Base-by-base conservation (phyloP, 2,329 filamentous ascomycete genomes). In the Metarhizium rileyi region DNA sequence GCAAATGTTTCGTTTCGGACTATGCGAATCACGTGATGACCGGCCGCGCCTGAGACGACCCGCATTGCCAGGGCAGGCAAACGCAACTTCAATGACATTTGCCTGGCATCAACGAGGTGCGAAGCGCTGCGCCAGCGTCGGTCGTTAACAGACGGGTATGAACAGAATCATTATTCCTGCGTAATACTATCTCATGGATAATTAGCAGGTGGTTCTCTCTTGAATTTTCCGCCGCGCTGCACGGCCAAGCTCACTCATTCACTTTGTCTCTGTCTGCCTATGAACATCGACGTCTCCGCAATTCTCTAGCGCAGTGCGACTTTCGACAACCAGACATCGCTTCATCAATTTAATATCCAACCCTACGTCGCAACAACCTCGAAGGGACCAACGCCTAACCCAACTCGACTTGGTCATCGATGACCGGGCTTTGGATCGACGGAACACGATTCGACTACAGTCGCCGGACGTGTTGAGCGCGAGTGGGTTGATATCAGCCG, bases 261-360 rank as follows among this genome's bases (percentile, higher is more conserved):
- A 44, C 46, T 49, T 22, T 16, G 16, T 40, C 18, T 16, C 38
- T 36, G 35, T 35, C 35, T 26, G 20, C 33, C 42, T 48, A 47
- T 47, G 46, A 27, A 47, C 44, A 43, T 48, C 49, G 40, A 52
- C 48, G 49, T 52, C 52, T 53, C 50, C 53, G 55, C 53, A 53
- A 40, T 48, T 48, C 53, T 52, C 54, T 54, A 52, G 53, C 54
- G 55, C 53, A 54, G 46, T 51, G 44, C 52, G 49, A 51, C 50
- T 51, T 50, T 46, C 52, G 43, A 52, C 53, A 53, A 56, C n/a
- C 25, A 44, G 40, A 47, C 28, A 25, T 35, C 41, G 20, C 26
- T 30, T 47, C 50, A 47, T 52, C 49, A 33, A 20, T 27, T 26
- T 20, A 33, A 26, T 36, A 22, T 42, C 38, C 22, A 8, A 10